Conservation (phyloP, 1,139 yeast genomes). For the Scheffersomyces lignicola region DNA sequence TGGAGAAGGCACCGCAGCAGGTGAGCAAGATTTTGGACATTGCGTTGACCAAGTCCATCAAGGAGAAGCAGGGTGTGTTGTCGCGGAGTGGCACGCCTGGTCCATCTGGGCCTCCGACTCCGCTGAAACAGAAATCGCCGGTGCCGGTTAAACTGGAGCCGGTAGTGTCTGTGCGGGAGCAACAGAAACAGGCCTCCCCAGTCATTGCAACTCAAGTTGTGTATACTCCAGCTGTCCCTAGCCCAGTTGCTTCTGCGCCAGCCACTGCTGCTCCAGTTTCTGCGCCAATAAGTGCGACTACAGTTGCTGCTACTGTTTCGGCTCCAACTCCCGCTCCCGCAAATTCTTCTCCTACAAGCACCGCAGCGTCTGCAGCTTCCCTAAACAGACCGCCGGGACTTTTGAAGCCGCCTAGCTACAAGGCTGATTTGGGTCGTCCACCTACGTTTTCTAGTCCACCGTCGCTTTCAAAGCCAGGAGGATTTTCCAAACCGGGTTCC, state of each 20-base stretch:
- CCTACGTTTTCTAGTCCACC: conserved; percentile 20
- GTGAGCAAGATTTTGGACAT: conserved; percentile 80
- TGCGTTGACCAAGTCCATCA: conserved; percentile 78
- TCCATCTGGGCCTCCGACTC: conserved; percentile 12
- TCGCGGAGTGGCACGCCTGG: conserved; percentile 30
- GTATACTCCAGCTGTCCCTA: not conserved
- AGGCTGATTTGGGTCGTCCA: conserved; percentile 13
- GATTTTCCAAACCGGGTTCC: conserved; percentile 6
- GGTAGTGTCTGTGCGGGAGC: no score
- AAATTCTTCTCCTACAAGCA: conserved; percentile 2
- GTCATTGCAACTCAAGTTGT: conserved; percentile 8
- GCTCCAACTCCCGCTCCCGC: not conserved
- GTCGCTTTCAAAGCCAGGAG: conserved; percentile 23
- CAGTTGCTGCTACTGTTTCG: conserved; percentile 10
- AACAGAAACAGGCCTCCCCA: conserved; percentile 2
- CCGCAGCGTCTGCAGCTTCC: no score
- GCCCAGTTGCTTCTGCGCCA: not conserved
- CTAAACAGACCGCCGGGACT: conserved; percentile 5
- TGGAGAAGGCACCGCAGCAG: conserved; percentile 86
- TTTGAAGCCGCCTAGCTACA: conserved; percentile 17
- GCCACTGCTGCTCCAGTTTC: not conserved
- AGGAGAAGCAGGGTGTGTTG: conserved; percentile 43
- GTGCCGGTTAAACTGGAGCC: conserved; percentile 3
- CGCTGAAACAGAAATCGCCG: conserved; percentile 7
- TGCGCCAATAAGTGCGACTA: not conserved